phyloP scores from a whole-genome alignment of 129 eudicot species.

The Chrysanthemum makinoi region DNA sequence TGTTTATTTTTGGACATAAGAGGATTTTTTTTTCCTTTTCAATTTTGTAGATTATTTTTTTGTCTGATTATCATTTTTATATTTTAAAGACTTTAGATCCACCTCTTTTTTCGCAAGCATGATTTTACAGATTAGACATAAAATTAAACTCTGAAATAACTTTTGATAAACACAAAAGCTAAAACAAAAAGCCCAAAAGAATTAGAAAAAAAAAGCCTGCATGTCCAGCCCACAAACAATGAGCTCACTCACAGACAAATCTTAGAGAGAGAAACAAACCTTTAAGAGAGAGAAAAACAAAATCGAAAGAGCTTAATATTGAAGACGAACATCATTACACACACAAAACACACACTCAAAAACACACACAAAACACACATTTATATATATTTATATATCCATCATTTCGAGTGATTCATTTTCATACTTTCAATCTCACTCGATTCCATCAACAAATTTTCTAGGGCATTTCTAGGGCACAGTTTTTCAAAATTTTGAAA shows the following conservation, averaged over 20 bases:
- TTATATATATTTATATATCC: slow-evolving; percentile 16
- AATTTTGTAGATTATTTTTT: no score
- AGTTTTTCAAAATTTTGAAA: slow-evolving; percentile 33
- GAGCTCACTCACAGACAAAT: slow-evolving; percentile 24
- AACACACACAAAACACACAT: slow-evolving; percentile 10
- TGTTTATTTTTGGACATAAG: no score
- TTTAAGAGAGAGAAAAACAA: slow-evolving; percentile 32
- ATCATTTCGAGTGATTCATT: slow-evolving; percentile 22
- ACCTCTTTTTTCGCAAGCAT: no score
- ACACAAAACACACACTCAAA: slow-evolving; percentile 22
- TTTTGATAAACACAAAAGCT: slow-evolving; percentile 19
- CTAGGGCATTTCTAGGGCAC: slow-evolving; percentile 44
- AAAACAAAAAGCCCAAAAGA: slow-evolving; percentile 35
- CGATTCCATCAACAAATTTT: no score
- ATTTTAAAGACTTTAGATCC: no score
- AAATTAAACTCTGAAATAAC: not conserved
- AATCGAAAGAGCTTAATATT: slow-evolving; percentile 31
- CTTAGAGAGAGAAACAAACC: slow-evolving; percentile 41
- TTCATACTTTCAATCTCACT: no score
- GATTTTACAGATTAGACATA: no score
- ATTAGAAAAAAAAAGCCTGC: slow-evolving; percentile 39
- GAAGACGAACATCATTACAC: slow-evolving; percentile 44
- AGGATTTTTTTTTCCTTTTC: no score
- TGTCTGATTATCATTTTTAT: no score
- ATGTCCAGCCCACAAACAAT: slow-evolving; percentile 64